These are phyloP conservation scores for Inonotus hispidus DNA, from an alignment of 1,284 basidiomycete genomes.

Conservation along the genomic window DNA sequence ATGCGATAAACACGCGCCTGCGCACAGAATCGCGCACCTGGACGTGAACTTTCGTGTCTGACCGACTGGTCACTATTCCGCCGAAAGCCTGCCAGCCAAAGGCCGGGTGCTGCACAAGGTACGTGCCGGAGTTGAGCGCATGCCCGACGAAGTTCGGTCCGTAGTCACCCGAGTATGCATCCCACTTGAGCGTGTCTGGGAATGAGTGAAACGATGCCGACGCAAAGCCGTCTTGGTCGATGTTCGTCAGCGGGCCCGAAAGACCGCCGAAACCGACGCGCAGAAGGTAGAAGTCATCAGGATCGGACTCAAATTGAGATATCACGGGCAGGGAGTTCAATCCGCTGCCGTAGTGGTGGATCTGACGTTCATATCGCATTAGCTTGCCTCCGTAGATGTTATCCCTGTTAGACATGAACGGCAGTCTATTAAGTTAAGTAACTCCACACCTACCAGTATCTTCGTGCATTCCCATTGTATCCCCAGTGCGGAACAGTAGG, in stretches of 20 bases:
- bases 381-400: constrained; percentile 54
- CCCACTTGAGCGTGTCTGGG: constrained; percentile 52
- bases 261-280: constrained; percentile 49
- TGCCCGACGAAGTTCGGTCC: constrained; percentile 57
- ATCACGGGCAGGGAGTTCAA: constrained; percentile 52
- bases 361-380: constrained; percentile 50
- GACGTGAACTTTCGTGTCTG: constrained; percentile 36
- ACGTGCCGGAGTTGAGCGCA: constrained; percentile 48
- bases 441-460: constrained; percentile 41
- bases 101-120: constrained; percentile 47
- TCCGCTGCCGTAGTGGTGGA: constrained; percentile 57
- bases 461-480: constrained; percentile 54
- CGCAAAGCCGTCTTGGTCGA: constrained; percentile 52
- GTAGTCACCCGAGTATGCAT: constrained; percentile 56
- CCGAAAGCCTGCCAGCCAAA: constrained; percentile 64
- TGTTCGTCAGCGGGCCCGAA: constrained; percentile 48
- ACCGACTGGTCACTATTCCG: constrained; percentile 39
- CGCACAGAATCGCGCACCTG: constrained; percentile 44
- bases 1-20: constrained; percentile 47
- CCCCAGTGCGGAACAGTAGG: constrained; percentile 56
- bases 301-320: constrained; percentile 42
- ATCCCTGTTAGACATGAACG: constrained; percentile 35
- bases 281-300: constrained; percentile 47
- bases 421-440: background rate
- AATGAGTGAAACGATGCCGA: constrained; percentile 57